Conservation (phyloP, 1,284 basidiomycete species). For the Cystobasidium sp. region DNA sequence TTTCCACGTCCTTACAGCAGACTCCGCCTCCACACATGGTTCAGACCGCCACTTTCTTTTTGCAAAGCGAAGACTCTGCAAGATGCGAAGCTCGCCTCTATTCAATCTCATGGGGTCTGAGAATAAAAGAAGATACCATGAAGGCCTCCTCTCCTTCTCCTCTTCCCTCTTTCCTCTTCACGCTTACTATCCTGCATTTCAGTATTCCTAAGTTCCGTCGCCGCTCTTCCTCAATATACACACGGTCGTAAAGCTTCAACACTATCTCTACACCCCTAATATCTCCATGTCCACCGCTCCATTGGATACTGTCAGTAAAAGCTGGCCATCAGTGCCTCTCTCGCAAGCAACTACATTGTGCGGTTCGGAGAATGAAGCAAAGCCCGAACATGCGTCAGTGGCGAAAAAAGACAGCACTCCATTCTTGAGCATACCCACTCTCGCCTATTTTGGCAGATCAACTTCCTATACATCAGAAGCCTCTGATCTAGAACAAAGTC, state of each 20-base stretch:
- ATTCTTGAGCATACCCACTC: background rate
- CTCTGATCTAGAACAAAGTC: no score
- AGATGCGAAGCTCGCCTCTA: no score
- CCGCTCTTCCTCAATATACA: background rate
- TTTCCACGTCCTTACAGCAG: no score
- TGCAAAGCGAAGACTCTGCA: no score
- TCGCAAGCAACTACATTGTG: constrained; percentile 1
- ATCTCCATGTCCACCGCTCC: background rate
- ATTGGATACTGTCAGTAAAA: background rate
- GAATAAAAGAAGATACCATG: no score
- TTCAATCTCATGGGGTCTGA: no score
- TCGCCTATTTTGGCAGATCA: background rate
- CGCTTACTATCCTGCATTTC: background rate
- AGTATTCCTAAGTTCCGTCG: background rate
- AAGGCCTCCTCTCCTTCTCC: background rate
- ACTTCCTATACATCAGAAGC: background rate
- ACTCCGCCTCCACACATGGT: no score
- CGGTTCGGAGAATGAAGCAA: background rate
- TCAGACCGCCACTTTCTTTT: no score
- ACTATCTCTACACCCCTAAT: background rate
- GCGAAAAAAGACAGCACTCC: background rate
- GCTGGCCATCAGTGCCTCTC: background rate
- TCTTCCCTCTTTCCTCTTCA: background rate
- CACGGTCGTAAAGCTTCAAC: background rate
- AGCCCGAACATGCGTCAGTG: background rate